These are phyloP conservation scores for Barbarea vulgaris DNA, from an alignment of 345 rosid species.

Conservation along the genomic window DNA sequence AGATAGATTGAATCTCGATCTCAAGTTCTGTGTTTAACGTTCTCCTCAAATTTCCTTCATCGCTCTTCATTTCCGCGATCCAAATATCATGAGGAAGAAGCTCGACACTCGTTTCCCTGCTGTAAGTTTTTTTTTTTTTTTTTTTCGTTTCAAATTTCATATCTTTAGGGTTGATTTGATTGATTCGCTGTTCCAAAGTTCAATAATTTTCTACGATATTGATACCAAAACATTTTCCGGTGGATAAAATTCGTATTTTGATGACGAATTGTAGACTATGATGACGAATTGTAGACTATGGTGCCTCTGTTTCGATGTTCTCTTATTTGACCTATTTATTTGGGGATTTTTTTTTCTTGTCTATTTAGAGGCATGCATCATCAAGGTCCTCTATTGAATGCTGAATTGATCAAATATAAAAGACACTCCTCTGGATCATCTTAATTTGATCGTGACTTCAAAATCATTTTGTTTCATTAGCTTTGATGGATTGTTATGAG, in stretches of 20 bases:
- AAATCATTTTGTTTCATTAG: background rate
- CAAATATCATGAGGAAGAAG: constrained; percentile 40
- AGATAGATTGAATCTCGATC: constrained; percentile 10
- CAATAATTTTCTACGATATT: background rate
- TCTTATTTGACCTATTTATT: background rate
- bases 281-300: background rate
- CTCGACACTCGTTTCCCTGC: constrained; percentile 49
- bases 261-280: background rate
- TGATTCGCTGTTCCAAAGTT: background rate
- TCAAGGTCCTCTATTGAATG: background rate
- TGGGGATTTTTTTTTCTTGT: background rate
- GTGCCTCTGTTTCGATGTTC: background rate
- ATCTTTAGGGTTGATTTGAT: background rate
- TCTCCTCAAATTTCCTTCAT: background rate
- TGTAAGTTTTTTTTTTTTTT: constrained; percentile 5
- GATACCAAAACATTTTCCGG: background rate
- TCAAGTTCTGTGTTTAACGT: background rate
- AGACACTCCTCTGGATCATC: background rate
- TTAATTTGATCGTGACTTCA: background rate
- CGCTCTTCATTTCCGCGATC: constrained; percentile 7
- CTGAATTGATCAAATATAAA: background rate
- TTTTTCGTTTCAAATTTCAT: background rate
- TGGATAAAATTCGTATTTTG: background rate
- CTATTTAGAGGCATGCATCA: background rate
- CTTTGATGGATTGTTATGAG: background rate